Evolutionary conservation across 2,329 filamentous ascomycete genomes (phyloP), one percentile per base, ranked within the genome.

Genomic region (Exutisphaerella laricina): DNA sequence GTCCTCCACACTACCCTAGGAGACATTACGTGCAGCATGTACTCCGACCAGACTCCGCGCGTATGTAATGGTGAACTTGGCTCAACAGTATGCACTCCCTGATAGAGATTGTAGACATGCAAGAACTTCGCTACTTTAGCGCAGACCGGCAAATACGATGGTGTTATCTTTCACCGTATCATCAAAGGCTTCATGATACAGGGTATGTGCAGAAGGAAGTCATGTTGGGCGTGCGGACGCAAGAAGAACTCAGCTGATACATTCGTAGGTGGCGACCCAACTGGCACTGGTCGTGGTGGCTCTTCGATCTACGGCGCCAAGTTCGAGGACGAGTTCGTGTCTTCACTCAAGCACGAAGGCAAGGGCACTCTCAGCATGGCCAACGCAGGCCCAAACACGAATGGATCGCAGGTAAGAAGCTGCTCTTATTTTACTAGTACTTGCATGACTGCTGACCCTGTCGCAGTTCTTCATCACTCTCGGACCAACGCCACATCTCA

Each of bases 101-200:
- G n/a, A n/a, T n/a, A n/a, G n/a, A n/a, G 26, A 25, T 31, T 14
- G 14, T 20, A 62, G 59, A 62, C 58, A 35, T 60, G 55, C 56
- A 52, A 57, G 48, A 63, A 64, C 56, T 64, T 64, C 45, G 56
- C 61, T 30, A 59, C 55, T 10, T 53, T 63, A 26, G 61, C 60
- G 23, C 49, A 54, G 12, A 44, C 41, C 12, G 41, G 41, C 35
- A 34, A 62, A 37, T 62, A 64, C 50, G 56, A 64, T 54, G 56
- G 56, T 36, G 60, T 64, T 45, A 57, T 62, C 49, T 64, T 64
- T 53, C 61, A 64, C 50, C 52, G 59, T 29, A 61, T 61, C 45
- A 95, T 96, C 64, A 84, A 84, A 67, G 84, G 85, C 60, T 96
- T 96, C 70, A 97, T 97, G 90, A 88, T 92, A 61, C 92, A 97